Conservation (phyloP, 2,329 filamentous ascomycete species). For the Immersiporthe knoxdaviesiana region DNA sequence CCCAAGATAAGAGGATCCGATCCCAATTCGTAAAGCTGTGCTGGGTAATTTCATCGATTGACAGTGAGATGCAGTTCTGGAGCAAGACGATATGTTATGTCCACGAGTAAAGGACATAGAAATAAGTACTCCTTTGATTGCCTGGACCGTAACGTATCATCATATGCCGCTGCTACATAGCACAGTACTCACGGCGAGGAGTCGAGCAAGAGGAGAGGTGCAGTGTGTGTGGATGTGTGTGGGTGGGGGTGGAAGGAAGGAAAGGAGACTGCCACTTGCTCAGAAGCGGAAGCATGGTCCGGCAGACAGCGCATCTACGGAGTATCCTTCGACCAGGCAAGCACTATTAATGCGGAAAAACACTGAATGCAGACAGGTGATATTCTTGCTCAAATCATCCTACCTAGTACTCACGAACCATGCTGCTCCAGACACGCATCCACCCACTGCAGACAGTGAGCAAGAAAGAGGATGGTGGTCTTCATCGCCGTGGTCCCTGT, state of each 20-base stretch:
- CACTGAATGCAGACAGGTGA: background rate
- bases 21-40: background rate
- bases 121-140: background rate
- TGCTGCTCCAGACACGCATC: background rate
- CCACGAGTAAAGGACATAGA: background rate
- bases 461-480: background rate
- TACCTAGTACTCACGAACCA: too few relatives aligned
- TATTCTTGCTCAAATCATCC: too few relatives aligned
- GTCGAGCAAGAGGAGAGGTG: background rate
- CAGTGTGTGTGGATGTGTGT: too few relatives aligned
- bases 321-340: background rate
- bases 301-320: background rate
- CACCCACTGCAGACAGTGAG: background rate
- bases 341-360: background rate
- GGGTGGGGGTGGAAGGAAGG: too few relatives aligned
- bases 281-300: background rate
- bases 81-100: background rate
- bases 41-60: background rate
- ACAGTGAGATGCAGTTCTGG: background rate
- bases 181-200: too few relatives aligned
- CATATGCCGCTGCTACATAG: background rate
- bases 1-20: background rate
- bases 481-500: background rate
- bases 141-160: background rate
- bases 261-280: background rate